Evolutionary conservation across 768 basidiomycete species (phyloP), one percentile per base, ranked within the genome.

Genomic region (Suillus lakei): DNA sequence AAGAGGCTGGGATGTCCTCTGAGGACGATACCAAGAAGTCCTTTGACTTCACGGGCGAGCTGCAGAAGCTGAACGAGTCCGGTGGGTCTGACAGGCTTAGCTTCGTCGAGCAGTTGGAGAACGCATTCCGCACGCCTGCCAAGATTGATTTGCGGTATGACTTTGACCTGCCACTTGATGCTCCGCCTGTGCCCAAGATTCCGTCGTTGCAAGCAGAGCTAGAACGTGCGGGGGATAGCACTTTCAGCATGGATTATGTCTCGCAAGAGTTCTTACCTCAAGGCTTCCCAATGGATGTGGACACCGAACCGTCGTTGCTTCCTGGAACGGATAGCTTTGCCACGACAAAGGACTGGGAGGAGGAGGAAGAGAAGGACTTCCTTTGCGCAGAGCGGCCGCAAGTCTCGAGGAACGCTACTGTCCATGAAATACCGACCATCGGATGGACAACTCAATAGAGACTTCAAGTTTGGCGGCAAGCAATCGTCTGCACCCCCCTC

Each of bases 11-110:
- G 3, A 62, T 72, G 43, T 78, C 80, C 15, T 82, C 82, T 0
- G 88, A 88, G 62, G 85, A 86, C 61, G 86, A 90, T 67, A 93
- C 92, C 0, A 92, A 89, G 78, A 90, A 85, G 70, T 91, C 88
- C 1, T 95, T 94, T 66, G 92, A 95, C 71, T 95, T 94, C 71
- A 95, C 93, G 0, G 91, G 89, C 44, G 93, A 93, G 74, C 76
- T 94, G 61, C 78, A 84, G 74, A 87, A 80, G 70, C 81, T 94
- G 58, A 88, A 90, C 61, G 88, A 91, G 69, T 88, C 87, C 7
- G 89, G 90, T 39, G 91, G 71, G 1, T 88, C 87, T 1, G 88
- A 92, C 71, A 79, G 91, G 12, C 80, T 76, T 15, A 93, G 92
- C 75, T 95, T 95, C 71, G 89, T 94, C 4, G 91, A 93, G 74